These are phyloP conservation scores for Diaporthe caulivora DNA, from an alignment of 2,329 filamentous ascomycete species.

Conservation along the genomic window DNA sequence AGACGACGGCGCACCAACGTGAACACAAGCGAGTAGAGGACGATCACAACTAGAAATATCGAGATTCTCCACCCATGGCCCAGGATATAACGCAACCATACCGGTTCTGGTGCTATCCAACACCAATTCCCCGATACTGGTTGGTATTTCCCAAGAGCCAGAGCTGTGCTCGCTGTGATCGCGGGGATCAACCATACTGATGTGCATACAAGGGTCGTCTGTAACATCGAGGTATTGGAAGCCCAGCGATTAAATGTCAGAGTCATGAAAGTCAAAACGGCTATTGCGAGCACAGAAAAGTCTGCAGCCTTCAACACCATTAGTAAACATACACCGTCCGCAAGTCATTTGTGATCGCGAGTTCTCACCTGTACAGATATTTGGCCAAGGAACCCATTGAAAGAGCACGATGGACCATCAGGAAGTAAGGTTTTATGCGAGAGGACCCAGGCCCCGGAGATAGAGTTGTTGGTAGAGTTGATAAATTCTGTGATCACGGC, in stretches of 20 bases:
- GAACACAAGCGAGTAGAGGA: constrained; percentile 28
- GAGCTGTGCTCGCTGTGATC: constrained; percentile 28
- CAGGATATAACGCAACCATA: constrained; percentile 34
- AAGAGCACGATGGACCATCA: constrained; percentile 13
- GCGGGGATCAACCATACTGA: constrained; percentile 29
- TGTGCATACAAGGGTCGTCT: constrained; percentile 4
- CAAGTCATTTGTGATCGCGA: neutral
- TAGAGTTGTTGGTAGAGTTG: constrained; percentile 35
- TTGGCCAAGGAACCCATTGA: constrained; percentile 17
- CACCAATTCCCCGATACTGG: constrained; percentile 38
- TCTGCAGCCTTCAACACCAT: constrained; percentile 35
- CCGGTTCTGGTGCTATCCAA: constrained; percentile 34
- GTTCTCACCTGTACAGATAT: constrained; percentile 16
- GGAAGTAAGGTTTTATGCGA: constrained; percentile 1
- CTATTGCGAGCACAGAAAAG: constrained; percentile 38
- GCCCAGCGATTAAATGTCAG: constrained; percentile 30
- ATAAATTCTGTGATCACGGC: constrained; percentile 31
- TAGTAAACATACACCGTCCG: neutral
- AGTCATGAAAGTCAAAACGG: constrained; percentile 34
- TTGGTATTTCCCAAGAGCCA: constrained; percentile 28
- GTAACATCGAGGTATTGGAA: constrained; percentile 8
- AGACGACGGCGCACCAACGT: constrained; percentile 17
- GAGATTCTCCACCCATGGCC: constrained; percentile 36
- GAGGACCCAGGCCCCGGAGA: constrained; percentile 32
- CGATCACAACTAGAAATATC: neutral